A percentile compares a stretch with the other conserved stretches of the same genome.
Conservation (phyloP, 257 asterid genomes). For the Nicotiana knightiana region DNA sequence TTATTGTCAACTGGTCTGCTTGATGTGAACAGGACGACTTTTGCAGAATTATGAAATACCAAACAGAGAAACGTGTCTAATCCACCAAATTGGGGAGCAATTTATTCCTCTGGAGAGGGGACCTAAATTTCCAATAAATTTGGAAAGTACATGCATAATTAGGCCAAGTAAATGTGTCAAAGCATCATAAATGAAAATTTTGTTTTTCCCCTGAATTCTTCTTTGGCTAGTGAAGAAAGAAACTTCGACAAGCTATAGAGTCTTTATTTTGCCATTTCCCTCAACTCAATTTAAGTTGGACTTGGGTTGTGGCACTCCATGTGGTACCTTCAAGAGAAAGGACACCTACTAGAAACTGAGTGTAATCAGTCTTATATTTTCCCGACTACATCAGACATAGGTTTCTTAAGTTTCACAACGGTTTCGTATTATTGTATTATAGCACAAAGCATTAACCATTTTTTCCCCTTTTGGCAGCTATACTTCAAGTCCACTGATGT, state of each 20-base stretch:
- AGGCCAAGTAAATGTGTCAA: background rate
- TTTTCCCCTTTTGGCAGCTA: conserved; percentile 48
- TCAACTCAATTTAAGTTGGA: background rate
- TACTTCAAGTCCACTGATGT: conserved; percentile 83
- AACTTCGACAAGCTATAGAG: background rate
- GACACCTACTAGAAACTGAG: background rate
- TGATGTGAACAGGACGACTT: background rate
- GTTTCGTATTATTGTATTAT: background rate
- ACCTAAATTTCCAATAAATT: background rate
- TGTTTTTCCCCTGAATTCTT: background rate
- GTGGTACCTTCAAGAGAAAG: background rate
- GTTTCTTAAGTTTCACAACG: background rate
- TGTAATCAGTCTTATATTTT: background rate
- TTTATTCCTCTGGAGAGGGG: background rate
- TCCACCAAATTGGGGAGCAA: background rate
- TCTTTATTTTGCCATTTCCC: background rate
- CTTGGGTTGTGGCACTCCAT: background rate
- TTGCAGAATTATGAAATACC: background rate
- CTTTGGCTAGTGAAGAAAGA: background rate
- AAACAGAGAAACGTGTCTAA: background rate
- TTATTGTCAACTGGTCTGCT: background rate
- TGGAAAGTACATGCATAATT: background rate
- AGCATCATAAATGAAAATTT: background rate
- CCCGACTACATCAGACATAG: background rate
- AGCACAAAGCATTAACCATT: background rate